A percentile compares a stretch with the other conserved stretches of the same genome.
These are phyloP conservation scores for Ophiostoma tasmaniense DNA, from an alignment of 2,329 filamentous ascomycete genomes.

Conservation along the genomic window DNA sequence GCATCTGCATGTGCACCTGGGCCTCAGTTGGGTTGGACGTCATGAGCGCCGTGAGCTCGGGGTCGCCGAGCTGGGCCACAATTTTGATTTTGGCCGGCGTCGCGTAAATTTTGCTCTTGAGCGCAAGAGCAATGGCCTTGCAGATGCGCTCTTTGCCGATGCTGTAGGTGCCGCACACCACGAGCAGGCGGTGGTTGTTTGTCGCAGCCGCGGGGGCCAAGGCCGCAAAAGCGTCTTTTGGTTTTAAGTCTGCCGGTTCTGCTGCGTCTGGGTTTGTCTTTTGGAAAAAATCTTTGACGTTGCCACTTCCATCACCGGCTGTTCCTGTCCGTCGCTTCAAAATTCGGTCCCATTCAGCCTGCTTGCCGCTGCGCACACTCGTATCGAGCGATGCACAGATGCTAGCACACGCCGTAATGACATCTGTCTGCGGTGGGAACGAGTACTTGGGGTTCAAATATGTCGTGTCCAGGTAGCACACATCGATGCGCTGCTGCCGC, in stretches of 20 bases:
- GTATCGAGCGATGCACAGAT: slow-evolving; percentile 56
- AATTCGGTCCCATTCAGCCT: slow-evolving; percentile 39
- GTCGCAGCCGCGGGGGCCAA: slow-evolving; percentile 17
- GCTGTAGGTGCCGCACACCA: slow-evolving; percentile 93
- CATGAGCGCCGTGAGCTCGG: slow-evolving; percentile 67
- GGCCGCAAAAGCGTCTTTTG: slow-evolving; percentile 20
- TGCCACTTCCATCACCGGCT: slow-evolving; percentile 30
- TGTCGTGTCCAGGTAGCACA: slow-evolving; percentile 95
- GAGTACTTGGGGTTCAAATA: slow-evolving; percentile 94
- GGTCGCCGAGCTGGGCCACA: slow-evolving; percentile 74
- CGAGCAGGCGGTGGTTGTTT: slow-evolving; percentile 54
- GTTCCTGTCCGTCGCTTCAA: slow-evolving; percentile 28
- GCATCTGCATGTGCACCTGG: slow-evolving; percentile 94
- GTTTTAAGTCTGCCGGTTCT: not conserved
- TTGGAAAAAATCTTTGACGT: slow-evolving; percentile 46
- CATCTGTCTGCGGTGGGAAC: slow-evolving; percentile 81
- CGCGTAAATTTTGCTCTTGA: slow-evolving; percentile 84
- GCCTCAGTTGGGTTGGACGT: slow-evolving; percentile 75
- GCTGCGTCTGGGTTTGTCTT: slow-evolving; percentile 22
- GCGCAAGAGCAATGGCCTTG: slow-evolving; percentile 77
- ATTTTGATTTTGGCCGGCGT: slow-evolving; percentile 75
- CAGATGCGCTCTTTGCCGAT: slow-evolving; percentile 98
- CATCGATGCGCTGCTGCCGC: slow-evolving; percentile 79
- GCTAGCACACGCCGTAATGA: slow-evolving; percentile 79
- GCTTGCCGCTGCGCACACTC: slow-evolving; percentile 30